A percentile compares a stretch with the other conserved stretches of the same genome.
phyloP scores from a whole-genome alignment of 495 filamentous ascomycete species.

The Penicillium ochrochloron region DNA sequence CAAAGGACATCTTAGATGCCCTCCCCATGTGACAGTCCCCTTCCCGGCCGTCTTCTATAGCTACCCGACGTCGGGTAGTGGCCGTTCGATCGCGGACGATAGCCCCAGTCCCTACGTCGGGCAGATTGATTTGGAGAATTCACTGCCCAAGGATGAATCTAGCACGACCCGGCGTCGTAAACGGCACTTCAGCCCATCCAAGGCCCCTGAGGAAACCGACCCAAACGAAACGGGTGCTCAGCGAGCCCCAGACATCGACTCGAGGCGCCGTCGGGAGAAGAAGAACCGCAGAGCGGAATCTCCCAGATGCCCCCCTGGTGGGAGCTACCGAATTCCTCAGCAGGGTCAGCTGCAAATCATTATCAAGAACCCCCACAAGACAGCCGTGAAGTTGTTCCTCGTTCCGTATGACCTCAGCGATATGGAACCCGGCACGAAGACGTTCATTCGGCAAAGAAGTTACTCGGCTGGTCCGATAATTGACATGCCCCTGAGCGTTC shows the following conservation, averaged over 20 bases:
- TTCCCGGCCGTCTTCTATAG: constrained; percentile 98
- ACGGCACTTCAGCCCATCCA: constrained; percentile 52
- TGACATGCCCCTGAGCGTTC: constrained; percentile 62
- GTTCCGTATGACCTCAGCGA: constrained; percentile 94
- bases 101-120: constrained; percentile 97
- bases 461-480: constrained; percentile 89
- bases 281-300: constrained; percentile 67
- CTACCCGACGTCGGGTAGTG: constrained; percentile 69
- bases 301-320: constrained; percentile 74
- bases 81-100: constrained; percentile 68
- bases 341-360: constrained; percentile 96
- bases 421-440: constrained; percentile 95
- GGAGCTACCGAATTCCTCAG: constrained; percentile 92
- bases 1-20: constrained; percentile 83
- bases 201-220: constrained; percentile 25
- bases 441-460: constrained; percentile 92
- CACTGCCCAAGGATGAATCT: constrained; percentile 55
- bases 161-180: constrained; percentile 48
- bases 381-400: constrained; percentile 91
- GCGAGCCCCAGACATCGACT: constrained; percentile 28
- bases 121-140: constrained; percentile 87
- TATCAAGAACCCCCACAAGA: constrained; percentile 96
- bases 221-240: constrained; percentile 18
- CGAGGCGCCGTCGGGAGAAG: constrained; percentile 49
- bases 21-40: constrained; percentile 86